Percentiles rank a stretch among this genome's conserved stretches.
Evolutionary conservation across 1,284 basidiomycete genomes (phyloP).

Genomic region (Heterobasidion irregulare): DNA sequence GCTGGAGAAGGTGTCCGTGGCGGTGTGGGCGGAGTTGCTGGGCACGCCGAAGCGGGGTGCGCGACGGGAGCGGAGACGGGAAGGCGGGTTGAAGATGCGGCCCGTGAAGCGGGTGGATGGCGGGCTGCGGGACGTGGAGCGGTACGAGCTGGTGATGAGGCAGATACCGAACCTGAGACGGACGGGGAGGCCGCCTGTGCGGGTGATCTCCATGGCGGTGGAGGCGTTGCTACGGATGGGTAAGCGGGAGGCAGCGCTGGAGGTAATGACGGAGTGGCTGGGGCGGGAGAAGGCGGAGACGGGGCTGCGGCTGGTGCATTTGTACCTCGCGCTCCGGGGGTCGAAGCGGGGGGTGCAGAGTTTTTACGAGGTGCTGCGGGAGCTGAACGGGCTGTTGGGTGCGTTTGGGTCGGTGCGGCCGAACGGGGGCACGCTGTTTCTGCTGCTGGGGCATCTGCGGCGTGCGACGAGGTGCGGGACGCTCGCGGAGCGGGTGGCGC

Average conservation of each 20-base stretch:
- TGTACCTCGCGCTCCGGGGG: constrained; percentile 17
- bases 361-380: constrained; percentile 29
- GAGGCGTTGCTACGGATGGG: constrained; percentile 9
- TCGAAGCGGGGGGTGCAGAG: constrained; percentile 9
- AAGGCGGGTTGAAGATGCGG: not conserved
- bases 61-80: not conserved
- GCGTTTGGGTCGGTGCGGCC: constrained; percentile 44
- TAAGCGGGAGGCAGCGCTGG: constrained; percentile 16
- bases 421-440: constrained; percentile 50
- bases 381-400: constrained; percentile 29
- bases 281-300: constrained; percentile 14
- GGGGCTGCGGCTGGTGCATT: constrained; percentile 24
- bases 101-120: not conserved
- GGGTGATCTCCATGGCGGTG: constrained; percentile 4
- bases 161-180: constrained; percentile 1
- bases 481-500: constrained; percentile 35
- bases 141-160: constrained; percentile 7
- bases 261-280: constrained; percentile 19
- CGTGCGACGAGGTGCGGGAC: constrained; percentile 40
- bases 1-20: constrained; percentile 4
- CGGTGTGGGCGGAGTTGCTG: constrained; percentile 10
- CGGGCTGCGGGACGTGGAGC: not conserved
- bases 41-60: constrained; percentile 9
- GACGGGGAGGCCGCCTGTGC: constrained; percentile 3
- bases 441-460: constrained; percentile 45